A percentile compares a stretch with the other conserved stretches of the same genome.
These are phyloP conservation scores for Fagus crenata DNA, from an alignment of 306 rosid species.

Conservation along the genomic window DNA sequence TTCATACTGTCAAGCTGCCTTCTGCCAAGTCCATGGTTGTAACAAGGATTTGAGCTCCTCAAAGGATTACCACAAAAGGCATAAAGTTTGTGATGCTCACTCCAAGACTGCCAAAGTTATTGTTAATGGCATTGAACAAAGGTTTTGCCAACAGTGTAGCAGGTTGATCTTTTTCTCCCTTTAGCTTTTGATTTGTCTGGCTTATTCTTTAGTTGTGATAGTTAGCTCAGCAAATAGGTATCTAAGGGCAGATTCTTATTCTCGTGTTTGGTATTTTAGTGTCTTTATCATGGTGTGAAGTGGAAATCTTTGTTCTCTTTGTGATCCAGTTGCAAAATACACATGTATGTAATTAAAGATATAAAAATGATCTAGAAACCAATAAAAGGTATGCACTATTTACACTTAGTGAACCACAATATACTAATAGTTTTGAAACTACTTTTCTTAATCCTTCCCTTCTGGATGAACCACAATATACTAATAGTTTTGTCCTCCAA, in stretches of 20 bases:
- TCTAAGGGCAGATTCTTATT: conserved; percentile 11
- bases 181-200: not conserved
- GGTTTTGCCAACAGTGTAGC: conserved; percentile 93
- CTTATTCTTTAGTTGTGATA: conserved; percentile 1
- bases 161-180: conserved; percentile 43
- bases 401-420: not conserved
- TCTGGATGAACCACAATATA: no score
- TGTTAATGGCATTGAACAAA: conserved; percentile 76
- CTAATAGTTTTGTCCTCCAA: no score
- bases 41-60: conserved; percentile 70
- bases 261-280: not conserved
- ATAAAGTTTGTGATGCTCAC: conserved; percentile 80
- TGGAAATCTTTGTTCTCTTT: not conserved
- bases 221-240: conserved; percentile 17
- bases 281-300: not conserved
- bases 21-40: conserved; percentile 81
- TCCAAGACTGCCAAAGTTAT: conserved; percentile 74
- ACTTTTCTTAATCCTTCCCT: not conserved
- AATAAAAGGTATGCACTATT: not conserved
- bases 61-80: conserved; percentile 81
- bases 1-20: conserved; percentile 44
- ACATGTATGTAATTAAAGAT: not conserved
- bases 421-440: not conserved
- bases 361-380: not conserved
- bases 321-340: not conserved